Base-by-base conservation (phyloP, 148 eudicot species). In the Talinum fruticosum region DNA sequence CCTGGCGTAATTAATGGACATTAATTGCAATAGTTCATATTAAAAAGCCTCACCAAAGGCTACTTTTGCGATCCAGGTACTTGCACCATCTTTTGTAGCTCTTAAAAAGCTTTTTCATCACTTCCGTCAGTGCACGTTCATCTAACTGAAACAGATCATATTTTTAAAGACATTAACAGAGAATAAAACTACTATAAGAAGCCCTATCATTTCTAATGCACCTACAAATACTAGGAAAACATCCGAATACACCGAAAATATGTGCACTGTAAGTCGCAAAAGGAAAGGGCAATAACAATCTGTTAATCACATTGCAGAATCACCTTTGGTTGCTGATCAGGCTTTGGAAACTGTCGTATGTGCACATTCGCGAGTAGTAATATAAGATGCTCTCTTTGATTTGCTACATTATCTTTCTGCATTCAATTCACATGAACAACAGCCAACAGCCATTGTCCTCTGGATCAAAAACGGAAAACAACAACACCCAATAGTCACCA, bases 61-160 rank as follows among this genome's bases (percentile, higher is more conserved):
- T 96, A 83, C 99, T 96, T 83, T 91, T 96, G 30, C 99, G 97
- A 80, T 89, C 99, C 87, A 96, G 86, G 83, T 91, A 96, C 82
- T 89, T 91, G 99, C 99, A 96, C 99, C 99, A 96, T 77, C 83
- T 96, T 79, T 93, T 96, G 85, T 93, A 96, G 87, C 89, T 96
- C 86, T 93, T 93, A 91, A 96, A 96, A 83, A 96, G 97, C 81
- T 92, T 96, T 88, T 96, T 96, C 99, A 96, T 96, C 81, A 96
- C 99, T 84, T 89, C 94, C 57, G 90, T 86, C 72, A 96, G 78
- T 62, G 99, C 95, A 49, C 97, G 96, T 76, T 96, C 99, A 83
- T 96, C 98, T 93, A 96, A 84, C 99, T 96, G 77, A 76, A 54
- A 72, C 36, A 45, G 64, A 26, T 74, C 24, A 69, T 35, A 44